Conservation (phyloP, 2,329 filamentous ascomycete genomes). For the Raffaelea deltoideospora region DNA sequence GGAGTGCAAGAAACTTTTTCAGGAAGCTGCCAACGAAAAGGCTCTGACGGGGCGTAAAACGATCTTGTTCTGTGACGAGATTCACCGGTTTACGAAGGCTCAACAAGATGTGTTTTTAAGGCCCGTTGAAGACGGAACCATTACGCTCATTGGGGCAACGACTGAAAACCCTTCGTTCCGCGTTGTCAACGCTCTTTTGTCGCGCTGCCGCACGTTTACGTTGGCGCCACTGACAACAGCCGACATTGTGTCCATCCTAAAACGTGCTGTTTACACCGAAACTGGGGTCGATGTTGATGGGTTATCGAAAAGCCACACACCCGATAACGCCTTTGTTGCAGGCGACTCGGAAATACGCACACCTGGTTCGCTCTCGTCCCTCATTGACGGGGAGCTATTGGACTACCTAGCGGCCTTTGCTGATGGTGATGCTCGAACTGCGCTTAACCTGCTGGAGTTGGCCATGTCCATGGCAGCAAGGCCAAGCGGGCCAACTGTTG, state of each 20-base stretch:
- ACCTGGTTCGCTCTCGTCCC: constrained; percentile 23
- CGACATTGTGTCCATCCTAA: constrained; percentile 58
- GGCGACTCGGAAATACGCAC: neutral
- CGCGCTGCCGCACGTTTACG: constrained; percentile 82
- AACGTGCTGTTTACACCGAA: constrained; percentile 57
- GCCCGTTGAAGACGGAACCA: constrained; percentile 78
- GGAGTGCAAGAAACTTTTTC: constrained; percentile 86
- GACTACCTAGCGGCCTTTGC: constrained; percentile 72
- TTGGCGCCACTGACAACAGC: constrained; percentile 58
- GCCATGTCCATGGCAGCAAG: constrained; percentile 57
- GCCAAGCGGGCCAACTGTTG: constrained; percentile 29
- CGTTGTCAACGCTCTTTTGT: constrained; percentile 73
- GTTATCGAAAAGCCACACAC: too few species aligned
- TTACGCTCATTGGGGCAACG: constrained; percentile 87
- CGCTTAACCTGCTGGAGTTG: constrained; percentile 81
- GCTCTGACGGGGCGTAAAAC: constrained; percentile 74
- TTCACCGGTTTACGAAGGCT: constrained; percentile 77
- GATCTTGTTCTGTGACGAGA: constrained; percentile 96
- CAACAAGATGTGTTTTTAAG: constrained; percentile 93
- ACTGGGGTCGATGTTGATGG: too few species aligned
- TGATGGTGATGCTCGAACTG: constrained; percentile 85
- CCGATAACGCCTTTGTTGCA: too few species aligned
- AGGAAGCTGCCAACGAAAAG: constrained; percentile 67
- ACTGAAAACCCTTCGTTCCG: constrained; percentile 97
- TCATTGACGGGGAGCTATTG: constrained; percentile 66